Evolutionary conservation across 768 basidiomycete species (phyloP).

Genomic region (Leccinum barrowsii): DNA sequence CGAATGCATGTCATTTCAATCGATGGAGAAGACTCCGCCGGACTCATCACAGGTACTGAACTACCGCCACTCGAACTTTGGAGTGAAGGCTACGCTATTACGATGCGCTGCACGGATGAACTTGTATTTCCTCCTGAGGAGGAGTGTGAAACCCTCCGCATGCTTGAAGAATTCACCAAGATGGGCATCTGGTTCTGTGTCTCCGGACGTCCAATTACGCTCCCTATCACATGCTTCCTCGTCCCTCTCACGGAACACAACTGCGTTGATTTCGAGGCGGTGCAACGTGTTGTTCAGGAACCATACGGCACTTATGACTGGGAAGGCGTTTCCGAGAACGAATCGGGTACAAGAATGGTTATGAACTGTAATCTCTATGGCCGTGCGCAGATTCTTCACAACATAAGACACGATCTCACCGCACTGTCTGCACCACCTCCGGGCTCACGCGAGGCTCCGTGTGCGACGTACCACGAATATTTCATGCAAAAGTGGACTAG

Average conservation of each 20-base stretch:
- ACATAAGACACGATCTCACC: constrained; percentile 62
- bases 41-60: constrained; percentile 62
- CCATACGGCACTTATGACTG: constrained; percentile 55
- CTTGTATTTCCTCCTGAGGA: constrained; percentile 46
- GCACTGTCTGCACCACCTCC: constrained; percentile 54
- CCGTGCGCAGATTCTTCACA: constrained; percentile 51
- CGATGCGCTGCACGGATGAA: constrained; percentile 46
- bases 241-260: constrained; percentile 54
- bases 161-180: constrained; percentile 66
- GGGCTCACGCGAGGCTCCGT: constrained; percentile 47
- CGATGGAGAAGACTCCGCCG: constrained; percentile 49
- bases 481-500: constrained; percentile 54
- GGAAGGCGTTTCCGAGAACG: constrained; percentile 45
- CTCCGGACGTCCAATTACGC: constrained; percentile 52
- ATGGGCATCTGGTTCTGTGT: constrained; percentile 59
- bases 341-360: constrained; percentile 51
- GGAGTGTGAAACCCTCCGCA: constrained; percentile 42
- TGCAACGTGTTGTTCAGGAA: constrained; percentile 46
- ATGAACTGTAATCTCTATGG: constrained; percentile 55
- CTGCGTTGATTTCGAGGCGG: constrained; percentile 56
- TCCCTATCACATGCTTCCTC: constrained; percentile 57
- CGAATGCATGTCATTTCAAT: constrained; percentile 64
- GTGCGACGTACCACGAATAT: constrained; percentile 56
- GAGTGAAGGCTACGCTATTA: constrained; percentile 28
- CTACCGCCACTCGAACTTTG: constrained; percentile 47